Percentiles rank a stretch among this genome's conserved stretches.
These are phyloP conservation scores for Solanum dulcamara DNA, from an alignment of 257 asterid species.

Conservation along the genomic window DNA sequence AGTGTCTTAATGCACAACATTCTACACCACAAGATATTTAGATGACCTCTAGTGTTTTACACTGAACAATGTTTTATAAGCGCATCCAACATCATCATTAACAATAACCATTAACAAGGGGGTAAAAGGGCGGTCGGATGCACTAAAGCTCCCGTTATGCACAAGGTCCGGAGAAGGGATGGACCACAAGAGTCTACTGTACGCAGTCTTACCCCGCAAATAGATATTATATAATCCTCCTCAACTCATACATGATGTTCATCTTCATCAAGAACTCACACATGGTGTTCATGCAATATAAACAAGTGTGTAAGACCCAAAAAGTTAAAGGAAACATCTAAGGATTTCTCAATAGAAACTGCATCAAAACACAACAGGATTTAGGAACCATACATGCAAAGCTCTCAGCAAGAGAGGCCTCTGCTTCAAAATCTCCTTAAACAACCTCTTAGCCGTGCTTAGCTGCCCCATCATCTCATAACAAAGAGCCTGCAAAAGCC, in stretches of 20 bases:
- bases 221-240: background rate
- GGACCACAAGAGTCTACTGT: no score
- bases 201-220: no score
- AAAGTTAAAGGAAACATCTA: background rate
- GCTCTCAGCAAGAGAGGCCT: conserved; percentile 84
- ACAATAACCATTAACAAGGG: background rate
- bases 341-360: background rate
- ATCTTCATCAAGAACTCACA: background rate
- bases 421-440: conserved; percentile 59
- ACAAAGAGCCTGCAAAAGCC: conserved; percentile 85
- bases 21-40: background rate
- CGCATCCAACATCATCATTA: background rate
- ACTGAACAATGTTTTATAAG: background rate
- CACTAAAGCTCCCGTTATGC: no score
- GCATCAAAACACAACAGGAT: background rate
- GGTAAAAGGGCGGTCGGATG: no score
- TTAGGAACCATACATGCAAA: conserved; percentile 55
- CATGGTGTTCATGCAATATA: background rate
- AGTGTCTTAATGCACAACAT: background rate
- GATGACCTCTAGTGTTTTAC: background rate
- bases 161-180: no score
- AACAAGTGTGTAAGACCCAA: background rate
- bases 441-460: conserved; percentile 63
- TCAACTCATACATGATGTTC: background rate
- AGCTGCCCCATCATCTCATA: conserved; percentile 80